These are phyloP conservation scores for Jatropha multifida DNA, from an alignment of 441 rosid species.

Conservation along the genomic window DNA sequence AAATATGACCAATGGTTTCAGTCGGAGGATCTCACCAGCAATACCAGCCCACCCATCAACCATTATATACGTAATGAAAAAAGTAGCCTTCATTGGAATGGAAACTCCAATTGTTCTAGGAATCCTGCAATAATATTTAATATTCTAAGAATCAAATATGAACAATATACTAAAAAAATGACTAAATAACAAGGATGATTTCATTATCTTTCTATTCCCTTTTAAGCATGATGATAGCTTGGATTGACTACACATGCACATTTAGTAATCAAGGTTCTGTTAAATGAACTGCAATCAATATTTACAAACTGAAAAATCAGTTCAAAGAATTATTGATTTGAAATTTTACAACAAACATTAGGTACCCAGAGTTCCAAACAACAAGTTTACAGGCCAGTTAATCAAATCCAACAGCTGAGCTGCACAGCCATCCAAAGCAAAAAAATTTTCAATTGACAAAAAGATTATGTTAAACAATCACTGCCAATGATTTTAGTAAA, in stretches of 20 bases:
- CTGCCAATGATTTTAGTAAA: too few species aligned
- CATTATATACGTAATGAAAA: constrained; percentile 92
- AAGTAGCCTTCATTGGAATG: constrained; percentile 96
- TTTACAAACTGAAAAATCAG: too few species aligned
- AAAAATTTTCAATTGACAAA: too few species aligned
- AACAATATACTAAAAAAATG: neutral
- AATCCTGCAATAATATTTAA: constrained; percentile 50
- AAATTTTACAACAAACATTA: too few species aligned
- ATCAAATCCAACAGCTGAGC: too few species aligned
- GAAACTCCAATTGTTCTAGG: constrained; percentile 95
- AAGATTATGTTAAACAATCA: too few species aligned
- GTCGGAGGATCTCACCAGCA: constrained; percentile 84
- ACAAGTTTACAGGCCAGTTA: too few species aligned
- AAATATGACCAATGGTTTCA: constrained; percentile 77
- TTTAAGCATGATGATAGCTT: neutral
- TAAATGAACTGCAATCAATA: too few species aligned
- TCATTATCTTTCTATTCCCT: neutral
- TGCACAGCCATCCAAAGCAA: too few species aligned
- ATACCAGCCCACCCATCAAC: constrained; percentile 99
- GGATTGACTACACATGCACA: neutral
- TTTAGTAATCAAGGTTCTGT: too few species aligned
- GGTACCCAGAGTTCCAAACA: too few species aligned
- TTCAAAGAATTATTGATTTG: too few species aligned
- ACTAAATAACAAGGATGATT: neutral
- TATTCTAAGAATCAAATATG: neutral